Conservation (phyloP, 2,329 filamentous ascomycete genomes). For the Huntiella abstrusa region DNA sequence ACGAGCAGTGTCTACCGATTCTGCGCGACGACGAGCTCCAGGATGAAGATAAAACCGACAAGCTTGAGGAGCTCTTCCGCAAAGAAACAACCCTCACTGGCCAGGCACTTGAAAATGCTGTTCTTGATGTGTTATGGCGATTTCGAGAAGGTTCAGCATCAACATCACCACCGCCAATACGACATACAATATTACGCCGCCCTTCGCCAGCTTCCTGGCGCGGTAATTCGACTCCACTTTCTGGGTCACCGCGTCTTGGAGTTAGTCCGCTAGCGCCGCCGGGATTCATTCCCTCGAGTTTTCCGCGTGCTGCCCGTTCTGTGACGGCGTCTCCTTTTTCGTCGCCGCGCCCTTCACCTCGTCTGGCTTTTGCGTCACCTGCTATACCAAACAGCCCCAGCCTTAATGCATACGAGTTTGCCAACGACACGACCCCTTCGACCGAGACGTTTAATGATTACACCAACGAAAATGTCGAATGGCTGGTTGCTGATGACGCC, state of each 20-base stretch:
- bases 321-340: conserved; percentile 76
- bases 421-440: conserved; percentile 59
- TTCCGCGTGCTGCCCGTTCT: conserved; percentile 58
- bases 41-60: conserved; percentile 91
- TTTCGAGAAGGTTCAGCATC: conserved; percentile 50
- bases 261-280: conserved; percentile 72
- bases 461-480: conserved; percentile 88
- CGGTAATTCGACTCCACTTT: conserved; percentile 59
- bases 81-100: conserved; percentile 60
- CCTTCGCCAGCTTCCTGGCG: conserved; percentile 92
- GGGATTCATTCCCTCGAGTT: conserved; percentile 61
- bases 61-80: conserved; percentile 67
- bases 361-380: conserved; percentile 75
- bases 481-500: conserved; percentile 79
- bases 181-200: conserved; percentile 75
- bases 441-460: conserved; percentile 80
- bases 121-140: conserved; percentile 81
- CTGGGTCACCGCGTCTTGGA: conserved; percentile 62
- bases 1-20: conserved; percentile 77
- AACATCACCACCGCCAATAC: conserved; percentile 64
- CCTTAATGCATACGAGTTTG: conserved; percentile 87
- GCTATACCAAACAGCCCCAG: conserved; percentile 85
- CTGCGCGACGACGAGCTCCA: conserved; percentile 66
- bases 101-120: conserved; percentile 65
- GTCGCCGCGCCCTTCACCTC: conserved; percentile 80